Conservation (phyloP, 169 alveolate genomes). For the Plasmodium gallinaceum region DNA sequence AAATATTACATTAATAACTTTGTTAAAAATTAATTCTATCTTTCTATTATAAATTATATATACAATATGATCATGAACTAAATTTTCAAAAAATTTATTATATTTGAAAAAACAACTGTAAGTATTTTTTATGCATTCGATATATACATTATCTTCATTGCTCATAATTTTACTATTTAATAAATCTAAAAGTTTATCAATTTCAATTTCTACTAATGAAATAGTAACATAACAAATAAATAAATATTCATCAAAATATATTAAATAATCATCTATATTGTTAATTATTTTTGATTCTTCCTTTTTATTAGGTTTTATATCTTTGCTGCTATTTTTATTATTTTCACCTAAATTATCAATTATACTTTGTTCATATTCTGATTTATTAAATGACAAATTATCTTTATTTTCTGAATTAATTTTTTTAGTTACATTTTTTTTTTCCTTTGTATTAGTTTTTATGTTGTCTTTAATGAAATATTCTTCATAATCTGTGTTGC, state of each 20-base stretch:
- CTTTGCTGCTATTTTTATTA: not conserved
- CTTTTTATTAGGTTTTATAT: not conserved
- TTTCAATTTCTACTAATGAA: constrained; percentile 35
- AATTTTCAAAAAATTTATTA: constrained; percentile 43
- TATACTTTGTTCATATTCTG: too few relatives aligned
- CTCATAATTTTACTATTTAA: constrained; percentile 38
- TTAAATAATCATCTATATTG: constrained; percentile 7
- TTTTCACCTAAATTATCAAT: not conserved
- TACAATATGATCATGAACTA: constrained; percentile 30
- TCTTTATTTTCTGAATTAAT: not conserved
- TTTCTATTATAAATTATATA: constrained; percentile 72
- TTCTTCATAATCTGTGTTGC: not conserved
- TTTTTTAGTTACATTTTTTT: not conserved
- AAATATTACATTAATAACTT: constrained; percentile 21
- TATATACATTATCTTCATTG: constrained; percentile 55
- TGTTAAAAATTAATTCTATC: constrained; percentile 46
- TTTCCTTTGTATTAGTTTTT: not conserved
- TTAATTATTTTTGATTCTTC: not conserved
- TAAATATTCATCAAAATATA: constrained; percentile 53
- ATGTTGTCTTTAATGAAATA: not conserved
- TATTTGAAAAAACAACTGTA: constrained; percentile 38
- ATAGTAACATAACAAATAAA: constrained; percentile 22
- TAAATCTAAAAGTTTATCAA: constrained; percentile 28
- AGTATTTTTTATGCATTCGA: constrained; percentile 58
- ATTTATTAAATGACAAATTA: not conserved